Percentiles rank a stretch among this genome's conserved stretches.
Evolutionary conservation across 225 moss, liverwort and hornwort species (phyloP).

Genomic region (Marchantia polymorpha): DNA sequence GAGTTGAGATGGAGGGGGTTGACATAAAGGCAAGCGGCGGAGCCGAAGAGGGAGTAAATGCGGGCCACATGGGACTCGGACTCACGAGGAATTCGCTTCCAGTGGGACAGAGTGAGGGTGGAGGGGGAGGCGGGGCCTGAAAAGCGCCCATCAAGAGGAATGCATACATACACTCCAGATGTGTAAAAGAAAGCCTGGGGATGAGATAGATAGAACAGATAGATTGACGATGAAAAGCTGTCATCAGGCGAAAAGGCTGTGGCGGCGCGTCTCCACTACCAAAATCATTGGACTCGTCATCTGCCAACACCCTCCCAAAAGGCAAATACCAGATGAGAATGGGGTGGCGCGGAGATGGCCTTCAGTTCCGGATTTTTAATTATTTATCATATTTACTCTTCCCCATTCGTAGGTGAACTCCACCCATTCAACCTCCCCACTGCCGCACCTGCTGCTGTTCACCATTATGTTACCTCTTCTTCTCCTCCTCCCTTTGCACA

Average conservation of each 20-base stretch:
- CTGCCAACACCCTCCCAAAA: background rate
- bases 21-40: background rate
- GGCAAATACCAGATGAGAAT: background rate
- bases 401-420: slow-evolving; percentile 1
- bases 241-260: slow-evolving; percentile 15
- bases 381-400: background rate
- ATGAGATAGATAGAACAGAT: background rate
- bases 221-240: background rate
- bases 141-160: no score
- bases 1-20: background rate
- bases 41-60: background rate
- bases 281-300: slow-evolving; percentile 9
- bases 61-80: slow-evolving; percentile 6
- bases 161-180: background rate
- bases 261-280: slow-evolving; percentile 8
- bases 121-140: no score
- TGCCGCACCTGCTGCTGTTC: background rate
- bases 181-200: background rate
- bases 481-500: background rate
- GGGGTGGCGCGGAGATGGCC: background rate
- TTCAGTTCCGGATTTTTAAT: background rate
- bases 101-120: background rate
- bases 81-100: slow-evolving; percentile 1
- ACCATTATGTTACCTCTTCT: background rate
- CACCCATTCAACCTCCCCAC: background rate